These are phyloP conservation scores for Beauveria australis DNA, from an alignment of 2,329 filamentous ascomycete species.

Conservation along the genomic window DNA sequence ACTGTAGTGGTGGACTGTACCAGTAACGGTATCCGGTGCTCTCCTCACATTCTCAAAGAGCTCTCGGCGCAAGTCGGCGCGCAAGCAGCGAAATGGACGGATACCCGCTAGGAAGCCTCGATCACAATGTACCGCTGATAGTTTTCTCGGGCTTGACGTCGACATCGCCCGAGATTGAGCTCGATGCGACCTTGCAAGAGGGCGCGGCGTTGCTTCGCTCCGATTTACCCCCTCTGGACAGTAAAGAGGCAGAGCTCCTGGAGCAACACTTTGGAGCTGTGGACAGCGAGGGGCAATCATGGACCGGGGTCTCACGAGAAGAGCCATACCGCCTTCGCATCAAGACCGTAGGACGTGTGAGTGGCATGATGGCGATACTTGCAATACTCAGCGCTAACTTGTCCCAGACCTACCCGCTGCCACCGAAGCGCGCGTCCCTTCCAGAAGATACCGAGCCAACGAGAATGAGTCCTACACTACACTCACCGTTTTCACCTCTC, in stretches of 20 bases:
- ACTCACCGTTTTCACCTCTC: conserved; percentile 86
- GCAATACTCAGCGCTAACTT: conserved; percentile 4
- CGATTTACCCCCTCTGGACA: conserved; percentile 59
- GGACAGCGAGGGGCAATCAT: conserved; percentile 57
- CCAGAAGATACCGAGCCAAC: conserved; percentile 42
- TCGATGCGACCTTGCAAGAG: conserved; percentile 46
- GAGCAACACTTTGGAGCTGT: conserved; percentile 56
- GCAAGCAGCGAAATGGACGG: conserved; percentile 51
- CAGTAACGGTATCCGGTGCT: background rate
- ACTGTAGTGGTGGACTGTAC: background rate
- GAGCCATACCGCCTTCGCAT: conserved; percentile 57
- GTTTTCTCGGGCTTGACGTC: conserved; percentile 66
- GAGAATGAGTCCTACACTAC: conserved; percentile 50
- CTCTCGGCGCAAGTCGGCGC: conserved; percentile 3
- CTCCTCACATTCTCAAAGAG: background rate
- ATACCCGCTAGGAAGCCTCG: conserved; percentile 70
- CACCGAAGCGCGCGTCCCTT: conserved; percentile 47
- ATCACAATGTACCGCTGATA: conserved; percentile 79
- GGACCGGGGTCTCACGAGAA: conserved; percentile 51
- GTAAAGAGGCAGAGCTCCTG: conserved; percentile 56
- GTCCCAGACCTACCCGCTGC: conserved; percentile 45
- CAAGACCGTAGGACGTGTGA: conserved; percentile 71
- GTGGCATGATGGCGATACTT: conserved; percentile 22
- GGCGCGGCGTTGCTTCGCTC: conserved; percentile 58
- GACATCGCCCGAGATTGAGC: conserved; percentile 31